Conservation (phyloP, 352 stramenopile species). For the Aphanomyces cochlioides region DNA sequence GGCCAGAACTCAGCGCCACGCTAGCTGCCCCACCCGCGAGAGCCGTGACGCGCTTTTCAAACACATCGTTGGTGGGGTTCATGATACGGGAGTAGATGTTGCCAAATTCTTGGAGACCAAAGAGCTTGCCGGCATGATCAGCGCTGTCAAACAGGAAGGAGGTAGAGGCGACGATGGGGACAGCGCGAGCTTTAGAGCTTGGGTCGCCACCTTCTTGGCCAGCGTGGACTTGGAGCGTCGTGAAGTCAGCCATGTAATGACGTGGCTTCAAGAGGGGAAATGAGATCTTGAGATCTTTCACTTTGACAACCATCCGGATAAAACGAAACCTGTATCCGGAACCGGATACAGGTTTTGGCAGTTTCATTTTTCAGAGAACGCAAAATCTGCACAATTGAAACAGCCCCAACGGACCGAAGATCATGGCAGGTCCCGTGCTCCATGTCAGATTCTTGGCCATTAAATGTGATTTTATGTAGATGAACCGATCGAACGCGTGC, state of each 20-base stretch:
- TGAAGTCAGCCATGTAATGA: constrained; percentile 23
- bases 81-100: constrained; percentile 95
- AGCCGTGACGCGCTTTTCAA: constrained; percentile 89
- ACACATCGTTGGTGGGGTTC: constrained; percentile 93
- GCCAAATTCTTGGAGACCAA: constrained; percentile 87
- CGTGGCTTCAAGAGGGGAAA: too few relatives aligned
- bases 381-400: too few relatives aligned
- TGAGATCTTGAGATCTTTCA: too few relatives aligned
- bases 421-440: not conserved
- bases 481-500: constrained; percentile 42
- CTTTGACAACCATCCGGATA: too few relatives aligned
- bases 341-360: too few relatives aligned
- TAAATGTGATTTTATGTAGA: constrained; percentile 9
- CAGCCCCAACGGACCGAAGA: not conserved
- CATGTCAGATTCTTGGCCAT: not conserved
- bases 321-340: too few relatives aligned
- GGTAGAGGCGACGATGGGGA: constrained; percentile 90
- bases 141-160: constrained; percentile 87
- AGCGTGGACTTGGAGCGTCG: constrained; percentile 55
- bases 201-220: constrained; percentile 72
- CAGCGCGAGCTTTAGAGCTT: constrained; percentile 66
- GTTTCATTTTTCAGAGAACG: too few relatives aligned
- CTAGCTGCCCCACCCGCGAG: constrained; percentile 90
- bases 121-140: constrained; percentile 59
- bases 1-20: constrained; percentile 89